phyloP scores from a whole-genome alignment of 1,284 basidiomycete species.

The Naganishia sp. region DNA sequence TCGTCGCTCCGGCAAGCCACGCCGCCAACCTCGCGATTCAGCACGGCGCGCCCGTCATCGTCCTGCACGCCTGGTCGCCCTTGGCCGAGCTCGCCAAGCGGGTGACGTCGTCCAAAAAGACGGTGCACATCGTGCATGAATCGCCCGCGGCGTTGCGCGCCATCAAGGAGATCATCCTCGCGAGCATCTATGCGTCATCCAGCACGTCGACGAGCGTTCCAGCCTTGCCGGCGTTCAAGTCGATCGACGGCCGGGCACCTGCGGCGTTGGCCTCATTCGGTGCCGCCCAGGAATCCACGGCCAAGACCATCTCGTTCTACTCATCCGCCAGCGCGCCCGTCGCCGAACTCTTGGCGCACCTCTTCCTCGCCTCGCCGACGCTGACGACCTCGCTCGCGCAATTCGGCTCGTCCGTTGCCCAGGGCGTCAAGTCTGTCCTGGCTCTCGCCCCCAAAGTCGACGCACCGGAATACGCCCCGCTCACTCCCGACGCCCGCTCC shows the following conservation, averaged over 20 bases:
- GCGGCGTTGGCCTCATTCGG: conserved; percentile 32
- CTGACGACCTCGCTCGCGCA: conserved; percentile 48
- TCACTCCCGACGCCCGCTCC: conserved; percentile 22
- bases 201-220: conserved; percentile 43
- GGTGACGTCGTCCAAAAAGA: conserved; percentile 36
- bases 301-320: conserved; percentile 55
- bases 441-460: conserved; percentile 41
- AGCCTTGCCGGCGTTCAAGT: conserved; percentile 48
- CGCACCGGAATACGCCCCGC: conserved; percentile 34
- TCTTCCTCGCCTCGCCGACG: conserved; percentile 52
- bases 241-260: conserved; percentile 33
- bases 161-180: conserved; percentile 46
- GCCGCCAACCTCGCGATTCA: conserved; percentile 12
- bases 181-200: conserved; percentile 49
- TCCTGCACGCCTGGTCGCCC: conserved; percentile 19
- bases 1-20: conserved; percentile 42
- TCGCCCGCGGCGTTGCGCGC: conserved; percentile 47
- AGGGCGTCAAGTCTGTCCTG: conserved; percentile 52
- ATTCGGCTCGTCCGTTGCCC: conserved; percentile 49
- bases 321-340: conserved; percentile 49
- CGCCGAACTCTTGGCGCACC: conserved; percentile 50
- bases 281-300: conserved; percentile 37
- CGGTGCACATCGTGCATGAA: conserved; percentile 44
- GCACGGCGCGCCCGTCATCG: conserved; percentile 40
- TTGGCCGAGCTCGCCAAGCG: conserved; percentile 6